phyloP scores from a whole-genome alignment of 352 stramenopile genomes.

The Pythium aquatile region DNA sequence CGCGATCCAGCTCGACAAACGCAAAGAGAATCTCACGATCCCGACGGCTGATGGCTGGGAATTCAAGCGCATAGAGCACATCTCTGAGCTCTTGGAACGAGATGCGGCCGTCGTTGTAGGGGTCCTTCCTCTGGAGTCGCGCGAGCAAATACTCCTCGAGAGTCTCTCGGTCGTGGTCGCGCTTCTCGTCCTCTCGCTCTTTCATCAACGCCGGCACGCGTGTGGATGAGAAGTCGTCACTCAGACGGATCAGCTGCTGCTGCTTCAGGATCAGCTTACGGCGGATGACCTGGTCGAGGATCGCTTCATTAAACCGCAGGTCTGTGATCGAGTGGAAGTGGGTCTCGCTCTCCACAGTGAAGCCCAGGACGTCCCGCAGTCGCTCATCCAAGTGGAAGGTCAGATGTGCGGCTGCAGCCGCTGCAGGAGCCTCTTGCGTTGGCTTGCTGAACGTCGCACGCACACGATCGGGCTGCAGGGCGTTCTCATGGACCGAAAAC shows the following conservation, averaged over 20 bases:
- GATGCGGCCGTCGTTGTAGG: conserved; percentile 64
- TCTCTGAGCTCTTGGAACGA: conserved; percentile 44
- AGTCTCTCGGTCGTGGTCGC: conserved; percentile 37
- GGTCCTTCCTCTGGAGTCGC: conserved; percentile 55
- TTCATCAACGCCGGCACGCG: conserved; percentile 45
- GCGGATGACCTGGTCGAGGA: conserved; percentile 55
- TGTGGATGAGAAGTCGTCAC: conserved; percentile 65
- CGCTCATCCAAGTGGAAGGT: conserved; percentile 49
- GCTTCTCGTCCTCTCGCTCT: conserved; percentile 35
- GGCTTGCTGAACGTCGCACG: conserved; percentile 68
- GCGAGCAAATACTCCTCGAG: conserved; percentile 62
- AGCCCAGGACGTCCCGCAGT: conserved; percentile 44
- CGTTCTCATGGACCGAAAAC: conserved; percentile 44
- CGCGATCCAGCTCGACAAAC: conserved; percentile 48
- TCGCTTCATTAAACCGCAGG: conserved; percentile 49
- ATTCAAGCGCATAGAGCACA: conserved; percentile 37
- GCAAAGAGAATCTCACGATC: conserved; percentile 54
- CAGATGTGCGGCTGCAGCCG: conserved; percentile 53
- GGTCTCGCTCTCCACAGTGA: conserved; percentile 60
- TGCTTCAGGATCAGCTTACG: conserved; percentile 52
- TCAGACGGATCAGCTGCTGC: conserved; percentile 42
- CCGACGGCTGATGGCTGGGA: conserved; percentile 27
- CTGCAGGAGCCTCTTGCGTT: conserved; percentile 32
- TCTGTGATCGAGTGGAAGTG: conserved; percentile 51
- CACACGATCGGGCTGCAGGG: conserved; percentile 40